Evolutionary conservation across 306 rosid species (phyloP).

Genomic region (Pterocarpus santalinus): DNA sequence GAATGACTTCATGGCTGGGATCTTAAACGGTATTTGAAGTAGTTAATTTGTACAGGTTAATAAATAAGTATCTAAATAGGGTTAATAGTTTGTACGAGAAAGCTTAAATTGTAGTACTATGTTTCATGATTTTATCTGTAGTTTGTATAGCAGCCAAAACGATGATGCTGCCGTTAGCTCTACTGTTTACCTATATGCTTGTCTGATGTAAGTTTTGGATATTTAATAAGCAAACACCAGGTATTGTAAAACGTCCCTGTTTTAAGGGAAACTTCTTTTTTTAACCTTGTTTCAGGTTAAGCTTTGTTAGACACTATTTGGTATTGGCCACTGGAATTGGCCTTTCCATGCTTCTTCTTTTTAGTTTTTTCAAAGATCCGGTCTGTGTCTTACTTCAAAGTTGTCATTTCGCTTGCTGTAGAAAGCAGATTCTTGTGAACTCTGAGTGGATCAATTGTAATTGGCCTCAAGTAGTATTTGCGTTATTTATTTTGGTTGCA

Average conservation of each 20-base stretch:
- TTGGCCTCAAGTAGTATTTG: neutral
- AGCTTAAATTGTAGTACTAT: neutral
- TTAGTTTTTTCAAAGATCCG: neutral
- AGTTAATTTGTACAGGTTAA: neutral
- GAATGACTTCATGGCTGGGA: neutral
- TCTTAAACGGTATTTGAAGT: constrained; percentile 2
- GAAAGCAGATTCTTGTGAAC: neutral
- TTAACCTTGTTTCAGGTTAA: neutral
- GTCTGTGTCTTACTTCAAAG: neutral
- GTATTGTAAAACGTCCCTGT: neutral
- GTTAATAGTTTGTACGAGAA: neutral
- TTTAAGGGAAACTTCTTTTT: neutral
- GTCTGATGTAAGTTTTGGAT: neutral
- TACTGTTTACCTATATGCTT: neutral
- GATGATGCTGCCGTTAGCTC: neutral
- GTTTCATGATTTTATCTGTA: neutral
- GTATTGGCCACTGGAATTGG: neutral
- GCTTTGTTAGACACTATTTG: neutral
- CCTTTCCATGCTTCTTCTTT: constrained; percentile 20
- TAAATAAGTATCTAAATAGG: neutral
- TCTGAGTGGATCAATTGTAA: neutral
- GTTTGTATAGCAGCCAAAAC: neutral
- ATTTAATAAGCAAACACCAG: neutral
- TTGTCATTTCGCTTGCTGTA: neutral
- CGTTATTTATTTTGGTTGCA: constrained; percentile 16